A percentile compares a stretch with the other conserved stretches of the same genome.
Conservation (phyloP, 2,329 filamentous ascomycete species). For the Paraconiothyrium brasiliense region DNA sequence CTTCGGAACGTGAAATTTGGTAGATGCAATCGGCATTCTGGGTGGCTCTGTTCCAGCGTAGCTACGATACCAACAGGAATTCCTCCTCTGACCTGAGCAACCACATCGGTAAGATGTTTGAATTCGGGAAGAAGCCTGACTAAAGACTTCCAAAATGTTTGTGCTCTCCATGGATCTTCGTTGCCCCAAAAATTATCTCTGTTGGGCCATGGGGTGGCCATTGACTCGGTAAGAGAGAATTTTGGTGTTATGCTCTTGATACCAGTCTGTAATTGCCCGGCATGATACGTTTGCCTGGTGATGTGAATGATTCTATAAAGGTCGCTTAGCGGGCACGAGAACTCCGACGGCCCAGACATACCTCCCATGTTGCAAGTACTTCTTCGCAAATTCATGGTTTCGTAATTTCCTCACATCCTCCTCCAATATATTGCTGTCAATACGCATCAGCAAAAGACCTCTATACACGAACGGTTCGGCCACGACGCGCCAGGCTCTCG, state of each 20-base stretch:
- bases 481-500: not conserved
- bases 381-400: not conserved
- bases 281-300: too few species aligned
- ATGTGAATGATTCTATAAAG: too few species aligned
- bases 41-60: not conserved
- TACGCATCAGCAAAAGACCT: not conserved
- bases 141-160: not conserved
- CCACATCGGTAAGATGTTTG: not conserved
- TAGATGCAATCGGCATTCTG: slow-evolving; percentile 1
- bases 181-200: too few species aligned
- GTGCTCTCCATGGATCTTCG: not conserved
- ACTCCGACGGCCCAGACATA: not conserved
- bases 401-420: not conserved
- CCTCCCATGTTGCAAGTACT: slow-evolving; percentile 7
- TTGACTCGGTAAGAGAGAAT: too few species aligned
- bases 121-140: not conserved
- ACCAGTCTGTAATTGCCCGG: too few species aligned
- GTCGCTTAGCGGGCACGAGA: too few species aligned
- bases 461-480: slow-evolving; percentile 4
- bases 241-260: too few species aligned
- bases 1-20: not conserved
- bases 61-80: not conserved
- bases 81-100: not conserved
- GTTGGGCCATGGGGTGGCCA: too few species aligned
- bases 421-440: not conserved